Percentiles rank a stretch among this genome's conserved stretches.
These are phyloP conservation scores for Fraxinus ornus DNA, from an alignment of 305 asterid genomes.

Conservation along the genomic window DNA sequence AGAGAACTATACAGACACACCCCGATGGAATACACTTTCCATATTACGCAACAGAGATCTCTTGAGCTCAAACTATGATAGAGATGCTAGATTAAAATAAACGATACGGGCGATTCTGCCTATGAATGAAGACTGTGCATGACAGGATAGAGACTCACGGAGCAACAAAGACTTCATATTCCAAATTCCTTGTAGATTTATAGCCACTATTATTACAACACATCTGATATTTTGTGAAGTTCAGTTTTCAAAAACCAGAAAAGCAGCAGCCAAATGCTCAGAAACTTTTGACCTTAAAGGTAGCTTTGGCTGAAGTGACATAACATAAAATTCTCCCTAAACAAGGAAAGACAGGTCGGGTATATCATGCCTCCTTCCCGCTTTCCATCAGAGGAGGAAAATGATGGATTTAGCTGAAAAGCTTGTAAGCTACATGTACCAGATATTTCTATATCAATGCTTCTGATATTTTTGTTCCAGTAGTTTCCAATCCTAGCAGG, in stretches of 20 bases:
- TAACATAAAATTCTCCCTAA: constrained; percentile 17
- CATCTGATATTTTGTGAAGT: constrained; percentile 12
- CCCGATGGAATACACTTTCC: not conserved
- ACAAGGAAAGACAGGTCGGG: constrained; percentile 5
- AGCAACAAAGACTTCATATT: not conserved
- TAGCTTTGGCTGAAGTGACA: constrained; percentile 24
- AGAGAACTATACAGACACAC: not conserved
- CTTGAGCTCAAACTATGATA: not conserved
- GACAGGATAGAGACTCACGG: not conserved
- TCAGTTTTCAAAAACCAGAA: constrained; percentile 16
- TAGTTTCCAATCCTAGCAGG: constrained; percentile 8
- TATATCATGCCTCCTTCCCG: not conserved
- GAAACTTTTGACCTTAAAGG: constrained; percentile 27
- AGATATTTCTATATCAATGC: not conserved
- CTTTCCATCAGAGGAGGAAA: not conserved
- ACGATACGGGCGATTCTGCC: not conserved
- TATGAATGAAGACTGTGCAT: not conserved
- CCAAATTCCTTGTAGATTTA: not conserved
- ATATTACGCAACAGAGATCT: not conserved
- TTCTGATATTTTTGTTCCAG: not conserved
- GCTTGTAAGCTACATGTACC: not conserved
- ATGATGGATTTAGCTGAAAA: not conserved
- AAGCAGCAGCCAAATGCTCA: constrained; percentile 24
- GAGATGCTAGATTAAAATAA: not conserved
- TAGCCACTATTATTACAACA: constrained; percentile 15